These are phyloP conservation scores for Viridothelium virens DNA, from an alignment of 495 filamentous ascomycete genomes.

Conservation along the genomic window DNA sequence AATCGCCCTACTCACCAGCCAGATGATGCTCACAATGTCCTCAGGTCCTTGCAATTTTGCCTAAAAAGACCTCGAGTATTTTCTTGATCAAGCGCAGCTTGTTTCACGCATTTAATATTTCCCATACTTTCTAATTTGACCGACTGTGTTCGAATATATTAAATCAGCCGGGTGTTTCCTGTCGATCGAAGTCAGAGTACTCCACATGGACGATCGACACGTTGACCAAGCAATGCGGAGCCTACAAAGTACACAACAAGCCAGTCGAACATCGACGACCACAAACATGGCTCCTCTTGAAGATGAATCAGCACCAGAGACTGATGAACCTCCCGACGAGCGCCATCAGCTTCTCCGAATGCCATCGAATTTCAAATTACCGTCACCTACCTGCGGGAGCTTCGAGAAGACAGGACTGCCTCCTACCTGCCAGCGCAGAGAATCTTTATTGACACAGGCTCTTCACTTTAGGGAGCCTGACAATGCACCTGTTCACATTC, in stretches of 20 bases:
- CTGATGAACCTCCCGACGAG: slow-evolving; percentile 29
- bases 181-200: not conserved
- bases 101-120: not conserved
- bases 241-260: not conserved
- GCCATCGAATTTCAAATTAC: not conserved
- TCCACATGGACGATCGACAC: slow-evolving; percentile 1
- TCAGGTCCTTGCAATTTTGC: not conserved
- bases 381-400: not conserved
- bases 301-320: slow-evolving; percentile 19
- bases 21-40: not conserved
- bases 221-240: not conserved
- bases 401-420: not conserved
- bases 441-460: slow-evolving; percentile 27
- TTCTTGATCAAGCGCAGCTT: not conserved
- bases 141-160: not conserved
- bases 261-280: not conserved
- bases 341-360: not conserved
- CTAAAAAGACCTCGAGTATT: not conserved
- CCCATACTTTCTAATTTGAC: not conserved
- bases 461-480: slow-evolving; percentile 25
- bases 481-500: slow-evolving; percentile 18
- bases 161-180: not conserved
- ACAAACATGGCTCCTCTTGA: slow-evolving; percentile 7
- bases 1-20: not conserved
- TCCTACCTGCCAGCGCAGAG: slow-evolving; percentile 13